These are phyloP conservation scores for Boletellus sp. DNA, from an alignment of 1,284 basidiomycete species.

Conservation along the genomic window DNA sequence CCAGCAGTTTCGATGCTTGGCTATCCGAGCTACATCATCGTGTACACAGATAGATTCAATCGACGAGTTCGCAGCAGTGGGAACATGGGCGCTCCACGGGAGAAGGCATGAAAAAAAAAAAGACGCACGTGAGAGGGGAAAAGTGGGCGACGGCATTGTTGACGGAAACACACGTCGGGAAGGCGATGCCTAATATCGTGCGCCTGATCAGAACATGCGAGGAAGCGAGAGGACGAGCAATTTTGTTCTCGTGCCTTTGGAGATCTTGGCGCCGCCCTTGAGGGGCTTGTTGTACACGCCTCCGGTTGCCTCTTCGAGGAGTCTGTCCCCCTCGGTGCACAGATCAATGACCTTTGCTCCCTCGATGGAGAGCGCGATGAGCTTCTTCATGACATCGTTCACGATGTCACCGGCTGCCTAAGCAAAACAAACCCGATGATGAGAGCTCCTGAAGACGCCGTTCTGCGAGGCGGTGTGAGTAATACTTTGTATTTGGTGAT, in stretches of 20 bases:
- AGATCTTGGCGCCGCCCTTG: conserved; percentile 76
- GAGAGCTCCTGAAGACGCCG: conserved; percentile 2
- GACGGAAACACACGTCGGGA: conserved; percentile 91
- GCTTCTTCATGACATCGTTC: conserved; percentile 81
- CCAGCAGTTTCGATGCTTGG: conserved; percentile 63
- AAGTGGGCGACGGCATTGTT: conserved; percentile 87
- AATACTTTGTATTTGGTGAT: conserved; percentile 80
- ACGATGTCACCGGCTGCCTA: conserved; percentile 90
- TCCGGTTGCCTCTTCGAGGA: conserved; percentile 82
- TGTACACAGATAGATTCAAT: conserved; percentile 6
- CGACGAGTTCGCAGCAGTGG: conserved; percentile 11
- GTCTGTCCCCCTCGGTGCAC: conserved; percentile 88
- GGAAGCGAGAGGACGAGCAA: conserved; percentile 2
- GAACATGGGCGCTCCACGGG: too few relatives aligned
- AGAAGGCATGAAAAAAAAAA: conserved; percentile 3
- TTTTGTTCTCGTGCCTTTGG: conserved; percentile 66
- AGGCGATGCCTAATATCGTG: conserved; percentile 72
- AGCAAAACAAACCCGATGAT: conserved; percentile 10
- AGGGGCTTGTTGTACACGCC: conserved; percentile 88
- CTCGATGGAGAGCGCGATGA: conserved; percentile 72
- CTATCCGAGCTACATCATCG: conserved; percentile 58
- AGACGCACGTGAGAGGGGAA: conserved; percentile 67
- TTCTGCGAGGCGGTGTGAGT: not conserved
- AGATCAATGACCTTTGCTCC: conserved; percentile 90
- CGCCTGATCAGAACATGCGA: conserved; percentile 2